Evolutionary conservation across 2,329 filamentous ascomycete genomes (phyloP).

Genomic region (Tricladium varicosporioides): DNA sequence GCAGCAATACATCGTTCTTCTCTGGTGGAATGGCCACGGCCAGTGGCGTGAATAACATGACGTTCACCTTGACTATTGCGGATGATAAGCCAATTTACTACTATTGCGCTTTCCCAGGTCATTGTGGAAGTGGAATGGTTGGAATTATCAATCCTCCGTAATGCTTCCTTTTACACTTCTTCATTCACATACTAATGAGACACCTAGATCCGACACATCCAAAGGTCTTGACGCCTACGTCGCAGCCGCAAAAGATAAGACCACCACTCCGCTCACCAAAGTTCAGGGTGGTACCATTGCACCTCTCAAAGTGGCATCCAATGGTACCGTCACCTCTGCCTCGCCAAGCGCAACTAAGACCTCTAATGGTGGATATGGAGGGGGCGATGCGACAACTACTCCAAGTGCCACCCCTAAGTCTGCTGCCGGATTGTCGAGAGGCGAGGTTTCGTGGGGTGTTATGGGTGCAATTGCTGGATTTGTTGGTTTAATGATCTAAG

Average conservation of each 20-base stretch:
- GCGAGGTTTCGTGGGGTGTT: no score
- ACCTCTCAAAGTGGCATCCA: no score
- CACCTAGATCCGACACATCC: not conserved
- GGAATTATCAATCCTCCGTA: slow-evolving; percentile 42
- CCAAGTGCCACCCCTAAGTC: no score
- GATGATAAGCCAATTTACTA: slow-evolving; percentile 43
- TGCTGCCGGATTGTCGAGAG: no score
- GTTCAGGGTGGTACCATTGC: slow-evolving; percentile 1
- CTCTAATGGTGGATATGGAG: no score
- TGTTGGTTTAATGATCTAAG: no score
- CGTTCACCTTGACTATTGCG: slow-evolving; percentile 40
- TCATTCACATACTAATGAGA: not conserved
- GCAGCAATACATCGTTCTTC: slow-evolving; percentile 26
- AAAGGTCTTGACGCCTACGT: slow-evolving; percentile 1
- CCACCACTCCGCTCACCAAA: slow-evolving; percentile 3
- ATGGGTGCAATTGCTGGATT: no score
- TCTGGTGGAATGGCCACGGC: slow-evolving; percentile 24
- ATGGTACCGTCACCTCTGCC: no score
- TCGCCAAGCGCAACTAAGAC: no score
- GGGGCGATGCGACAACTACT: no score
- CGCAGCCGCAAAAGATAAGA: not conserved
- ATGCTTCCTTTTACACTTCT: not conserved
- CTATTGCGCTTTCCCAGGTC: slow-evolving; percentile 39
- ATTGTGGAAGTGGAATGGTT: slow-evolving; percentile 44
- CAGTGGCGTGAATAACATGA: slow-evolving; percentile 18